Evolutionary conservation across 176 grass and related monocot species (phyloP).

Genomic region (Carex littledalei): DNA sequence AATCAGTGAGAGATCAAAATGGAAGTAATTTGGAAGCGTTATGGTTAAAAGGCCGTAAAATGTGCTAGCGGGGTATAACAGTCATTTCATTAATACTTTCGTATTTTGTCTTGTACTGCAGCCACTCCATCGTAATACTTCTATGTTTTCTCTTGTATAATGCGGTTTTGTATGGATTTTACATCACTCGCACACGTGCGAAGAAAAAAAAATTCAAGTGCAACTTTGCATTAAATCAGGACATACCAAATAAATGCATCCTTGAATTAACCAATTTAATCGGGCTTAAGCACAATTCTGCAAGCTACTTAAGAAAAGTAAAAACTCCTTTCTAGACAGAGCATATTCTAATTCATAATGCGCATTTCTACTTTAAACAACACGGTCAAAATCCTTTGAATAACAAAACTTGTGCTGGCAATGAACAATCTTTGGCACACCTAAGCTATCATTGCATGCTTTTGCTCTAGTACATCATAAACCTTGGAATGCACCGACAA

Average conservation of each 20-base stretch:
- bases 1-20: not conserved
- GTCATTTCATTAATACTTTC: not conserved
- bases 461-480: not conserved
- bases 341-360: not conserved
- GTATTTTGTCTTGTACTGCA: not conserved
- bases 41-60: not conserved
- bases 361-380: not conserved
- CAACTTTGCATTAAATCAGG: not conserved
- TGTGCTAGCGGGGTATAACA: not conserved
- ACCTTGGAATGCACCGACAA: not conserved
- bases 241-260: not conserved
- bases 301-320: not conserved
- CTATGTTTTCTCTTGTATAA: not conserved
- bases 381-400: not conserved
- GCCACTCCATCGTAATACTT: not conserved
- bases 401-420: not conserved
- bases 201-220: conserved; percentile 1
- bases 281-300: not conserved
- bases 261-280: not conserved
- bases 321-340: not conserved
- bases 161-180: not conserved
- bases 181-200: not conserved
- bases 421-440: not conserved
- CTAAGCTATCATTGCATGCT: not conserved
- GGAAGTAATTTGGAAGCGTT: conserved; percentile 9